Evolutionary conservation across 805 yeast genomes (phyloP), one percentile per base, ranked within the genome.

Genomic region (Yueomyces sp.): DNA sequence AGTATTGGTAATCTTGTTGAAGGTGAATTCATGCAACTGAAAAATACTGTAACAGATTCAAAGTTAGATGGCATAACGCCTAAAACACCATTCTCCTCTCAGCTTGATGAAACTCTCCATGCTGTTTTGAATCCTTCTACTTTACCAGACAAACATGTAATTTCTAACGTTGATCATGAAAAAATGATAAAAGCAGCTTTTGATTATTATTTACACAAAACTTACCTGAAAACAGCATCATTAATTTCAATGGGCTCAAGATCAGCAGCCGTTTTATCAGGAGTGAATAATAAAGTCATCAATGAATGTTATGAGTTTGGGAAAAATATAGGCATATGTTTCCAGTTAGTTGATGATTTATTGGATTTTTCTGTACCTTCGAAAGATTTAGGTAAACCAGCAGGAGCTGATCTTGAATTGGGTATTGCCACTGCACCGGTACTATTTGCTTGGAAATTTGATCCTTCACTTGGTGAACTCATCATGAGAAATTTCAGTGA

Each of bases 371-470:
- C 96, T 0, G 79, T 86, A n/a, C 77, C 88, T 31, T 85, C 85
- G 26, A 76, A 76, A 38, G 77, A 84, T 42, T 67, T 92, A 45
- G 98, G 98, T 36, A 92, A 92, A 62, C 97, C 98, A 2, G 81
- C 95, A 6, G 95, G 92, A 53, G 96, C 96, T 3, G 98, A 92
- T 65, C 71, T 92, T 52, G 78, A 88, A 60, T 69, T 92, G 39
- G 98, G 98, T 0, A 72, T 92, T 52, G 97, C 97, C 1, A 92
- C 98, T 0, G 97, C 96, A 0, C 98, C 98, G 1, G 87, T 90
- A 3, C 67, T 92, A 44, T 92, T 73, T 63, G 97, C 98, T 1
- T 92, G 98, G 98, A 79, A 76, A 55, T 76, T 81, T 54, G 78
- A 76, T 54, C 94, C 95, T 0, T 82, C 80, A 45, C 69, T 92